Conservation (phyloP, 83 land plant species). For the Isoetes engelmannii region DNA sequence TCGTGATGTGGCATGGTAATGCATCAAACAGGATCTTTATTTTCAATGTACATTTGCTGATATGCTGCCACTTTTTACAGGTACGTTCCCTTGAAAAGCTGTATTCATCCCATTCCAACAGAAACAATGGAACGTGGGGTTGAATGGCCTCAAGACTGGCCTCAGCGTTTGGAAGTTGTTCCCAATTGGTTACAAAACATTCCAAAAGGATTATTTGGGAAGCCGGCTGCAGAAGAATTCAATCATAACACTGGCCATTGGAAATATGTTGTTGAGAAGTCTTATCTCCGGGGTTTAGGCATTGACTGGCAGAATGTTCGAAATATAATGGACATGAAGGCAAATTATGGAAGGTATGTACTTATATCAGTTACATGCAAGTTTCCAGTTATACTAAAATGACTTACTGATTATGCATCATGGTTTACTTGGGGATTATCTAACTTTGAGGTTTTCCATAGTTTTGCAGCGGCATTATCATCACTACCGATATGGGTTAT, state of each 20-base stretch:
- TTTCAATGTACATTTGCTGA: neutral
- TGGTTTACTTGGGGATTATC: neutral
- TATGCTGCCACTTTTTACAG: neutral
- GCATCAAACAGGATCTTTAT: neutral
- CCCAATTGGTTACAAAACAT: conserved; percentile 10
- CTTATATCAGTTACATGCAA: neutral
- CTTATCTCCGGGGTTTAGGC: conserved; percentile 18
- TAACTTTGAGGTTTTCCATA: neutral
- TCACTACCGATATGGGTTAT: conserved; percentile 15
- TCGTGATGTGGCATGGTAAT: conserved; percentile 23
- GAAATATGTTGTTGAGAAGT: conserved; percentile 18
- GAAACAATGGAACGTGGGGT: conserved; percentile 3
- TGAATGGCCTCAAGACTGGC: conserved; percentile 20
- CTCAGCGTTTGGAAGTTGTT: conserved; percentile 7
- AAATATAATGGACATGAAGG: conserved; percentile 27
- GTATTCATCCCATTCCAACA: conserved; percentile 17
- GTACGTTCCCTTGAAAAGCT: conserved; percentile 15
- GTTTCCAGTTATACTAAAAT: neutral
- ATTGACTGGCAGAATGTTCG: conserved; percentile 19
- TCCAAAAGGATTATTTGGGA: conserved; percentile 14
- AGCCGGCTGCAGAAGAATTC: conserved; percentile 9
- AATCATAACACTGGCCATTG: conserved; percentile 12
- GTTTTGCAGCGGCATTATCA: conserved; percentile 19
- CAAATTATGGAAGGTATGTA: conserved; percentile 18
- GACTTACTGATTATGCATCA: neutral